Conservation (phyloP, 345 rosid species). For the Trapa bicornis region DNA sequence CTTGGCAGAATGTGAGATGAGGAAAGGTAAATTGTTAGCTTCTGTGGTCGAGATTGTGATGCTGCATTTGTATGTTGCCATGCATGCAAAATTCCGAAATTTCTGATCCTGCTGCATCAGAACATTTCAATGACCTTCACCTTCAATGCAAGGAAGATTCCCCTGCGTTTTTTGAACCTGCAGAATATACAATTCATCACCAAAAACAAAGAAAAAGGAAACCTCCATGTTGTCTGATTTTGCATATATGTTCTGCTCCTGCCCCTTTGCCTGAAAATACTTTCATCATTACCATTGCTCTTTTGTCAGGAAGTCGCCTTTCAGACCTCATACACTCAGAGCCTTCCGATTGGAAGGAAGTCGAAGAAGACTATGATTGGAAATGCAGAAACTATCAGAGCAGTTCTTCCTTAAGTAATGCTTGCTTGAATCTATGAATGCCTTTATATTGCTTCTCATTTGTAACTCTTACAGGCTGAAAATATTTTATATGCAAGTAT, state of each 20-base stretch:
- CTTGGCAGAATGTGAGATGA: background rate
- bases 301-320: constrained; percentile 39
- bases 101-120: background rate
- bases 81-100: background rate
- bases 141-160: too few species aligned
- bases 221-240: background rate
- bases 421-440: constrained; percentile 5
- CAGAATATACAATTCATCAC: background rate
- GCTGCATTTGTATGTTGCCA: background rate
- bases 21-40: background rate
- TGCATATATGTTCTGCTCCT: background rate
- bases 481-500: too few species aligned
- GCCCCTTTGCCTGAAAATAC: background rate
- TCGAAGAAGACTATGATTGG: background rate
- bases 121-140: background rate
- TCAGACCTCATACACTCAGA: constrained; percentile 45
- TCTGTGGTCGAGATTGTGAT: background rate
- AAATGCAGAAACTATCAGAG: constrained; percentile 16
- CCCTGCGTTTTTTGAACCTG: background rate
- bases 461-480: too few species aligned
- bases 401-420: constrained; percentile 34
- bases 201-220: too few species aligned
- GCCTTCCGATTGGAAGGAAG: constrained; percentile 18
- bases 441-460: background rate
- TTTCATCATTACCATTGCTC: background rate